Conservation (phyloP, 2,329 filamentous ascomycete species). For the Diaporthe caulivora region DNA sequence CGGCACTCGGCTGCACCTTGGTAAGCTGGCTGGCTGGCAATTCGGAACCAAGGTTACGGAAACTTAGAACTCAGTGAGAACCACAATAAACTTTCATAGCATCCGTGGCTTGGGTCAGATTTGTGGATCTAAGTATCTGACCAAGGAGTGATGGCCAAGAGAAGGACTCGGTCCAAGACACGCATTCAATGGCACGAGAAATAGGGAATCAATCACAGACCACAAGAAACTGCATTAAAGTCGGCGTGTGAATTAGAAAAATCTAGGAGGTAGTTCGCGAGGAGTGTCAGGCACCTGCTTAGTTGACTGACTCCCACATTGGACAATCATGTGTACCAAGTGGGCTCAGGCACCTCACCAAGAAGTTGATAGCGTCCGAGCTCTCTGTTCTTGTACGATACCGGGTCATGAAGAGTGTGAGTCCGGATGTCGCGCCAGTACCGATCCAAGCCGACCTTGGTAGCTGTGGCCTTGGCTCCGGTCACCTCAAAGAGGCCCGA, state of each 20-base stretch:
- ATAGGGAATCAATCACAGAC: too few species aligned
- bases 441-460: slow-evolving; percentile 71
- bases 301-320: neutral
- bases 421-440: slow-evolving; percentile 77
- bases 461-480: slow-evolving; percentile 67
- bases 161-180: too few species aligned
- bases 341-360: slow-evolving; percentile 67
- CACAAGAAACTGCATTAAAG: too few species aligned
- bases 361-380: slow-evolving; percentile 69
- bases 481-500: slow-evolving; percentile 74
- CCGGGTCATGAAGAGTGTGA: slow-evolving; percentile 75
- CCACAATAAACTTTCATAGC: too few species aligned
- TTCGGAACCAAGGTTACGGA: neutral
- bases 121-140: too few species aligned
- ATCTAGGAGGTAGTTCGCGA: too few species aligned
- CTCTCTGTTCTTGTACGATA: slow-evolving; percentile 76
- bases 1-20: too few species aligned
- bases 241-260: neutral
- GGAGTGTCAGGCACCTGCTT: neutral
- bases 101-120: too few species aligned
- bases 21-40: too few species aligned
- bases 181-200: too few species aligned
- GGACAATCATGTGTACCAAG: slow-evolving; percentile 68
- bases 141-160: too few species aligned
- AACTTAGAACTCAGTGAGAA: too few species aligned